Conservation (phyloP, 1,139 yeast genomes). For the Pichia sp. region DNA sequence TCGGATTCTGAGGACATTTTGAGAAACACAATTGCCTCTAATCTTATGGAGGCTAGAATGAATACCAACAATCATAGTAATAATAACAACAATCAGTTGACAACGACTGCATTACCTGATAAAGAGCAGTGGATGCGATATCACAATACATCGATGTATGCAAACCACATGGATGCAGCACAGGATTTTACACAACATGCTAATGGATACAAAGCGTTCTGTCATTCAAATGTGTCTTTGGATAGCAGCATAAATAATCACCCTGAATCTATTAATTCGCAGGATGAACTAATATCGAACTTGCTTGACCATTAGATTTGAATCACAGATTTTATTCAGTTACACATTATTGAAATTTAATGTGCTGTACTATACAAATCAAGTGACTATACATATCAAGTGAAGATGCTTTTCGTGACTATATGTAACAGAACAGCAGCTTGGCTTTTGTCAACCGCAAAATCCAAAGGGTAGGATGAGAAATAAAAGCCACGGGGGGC, state of each 20-base stretch:
- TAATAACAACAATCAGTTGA: neutral
- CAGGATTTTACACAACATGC: neutral
- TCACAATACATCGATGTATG: neutral
- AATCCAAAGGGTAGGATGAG: too few relatives aligned
- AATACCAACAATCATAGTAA: neutral
- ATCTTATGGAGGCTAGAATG: neutral
- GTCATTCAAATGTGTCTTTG: neutral
- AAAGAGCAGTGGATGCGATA: conserved; percentile 4
- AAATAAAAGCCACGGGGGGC: too few relatives aligned
- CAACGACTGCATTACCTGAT: neutral
- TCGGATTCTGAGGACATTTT: neutral
- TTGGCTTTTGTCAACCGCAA: too few relatives aligned
- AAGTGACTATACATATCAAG: too few relatives aligned
- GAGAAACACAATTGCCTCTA: neutral
- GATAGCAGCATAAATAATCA: neutral
- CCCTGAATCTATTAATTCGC: neutral
- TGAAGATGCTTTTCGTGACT: too few relatives aligned
- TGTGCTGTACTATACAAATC: too few relatives aligned
- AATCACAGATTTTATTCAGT: too few relatives aligned
- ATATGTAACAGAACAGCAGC: too few relatives aligned
- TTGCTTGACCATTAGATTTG: neutral
- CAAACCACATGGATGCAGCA: neutral
- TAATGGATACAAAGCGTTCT: neutral
- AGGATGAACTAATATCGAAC: neutral
- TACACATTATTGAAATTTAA: too few relatives aligned